phyloP scores from a whole-genome alignment of 2,329 filamentous ascomycete species.

The Ilyonectria robusta region DNA sequence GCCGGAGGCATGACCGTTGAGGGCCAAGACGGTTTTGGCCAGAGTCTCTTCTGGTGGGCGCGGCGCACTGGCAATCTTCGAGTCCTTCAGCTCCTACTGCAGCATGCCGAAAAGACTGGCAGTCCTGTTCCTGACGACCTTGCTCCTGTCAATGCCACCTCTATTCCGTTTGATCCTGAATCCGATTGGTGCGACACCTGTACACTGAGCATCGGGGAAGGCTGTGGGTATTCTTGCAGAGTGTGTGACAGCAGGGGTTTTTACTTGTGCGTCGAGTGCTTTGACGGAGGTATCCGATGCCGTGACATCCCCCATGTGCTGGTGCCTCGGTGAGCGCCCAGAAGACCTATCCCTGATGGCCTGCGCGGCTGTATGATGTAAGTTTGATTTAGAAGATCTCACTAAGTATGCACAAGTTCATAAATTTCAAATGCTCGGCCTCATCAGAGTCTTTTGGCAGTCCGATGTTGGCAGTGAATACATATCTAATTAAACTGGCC shows the following conservation, averaged over 20 bases:
- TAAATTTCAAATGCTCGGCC: too few relatives aligned
- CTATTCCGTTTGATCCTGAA: conserved; percentile 1
- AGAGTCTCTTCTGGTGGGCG: conserved; percentile 2
- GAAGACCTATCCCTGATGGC: background rate
- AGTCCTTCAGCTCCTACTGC: conserved; percentile 5
- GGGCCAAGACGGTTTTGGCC: background rate
- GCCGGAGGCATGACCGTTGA: background rate
- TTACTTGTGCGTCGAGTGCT: background rate
- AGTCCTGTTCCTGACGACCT: background rate
- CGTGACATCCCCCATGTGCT: background rate
- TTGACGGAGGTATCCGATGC: background rate
- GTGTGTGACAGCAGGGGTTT: background rate
- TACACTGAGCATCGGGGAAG: background rate
- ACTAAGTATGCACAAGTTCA: background rate
- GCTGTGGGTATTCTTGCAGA: background rate
- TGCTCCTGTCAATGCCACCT: background rate
- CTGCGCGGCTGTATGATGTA: too few relatives aligned
- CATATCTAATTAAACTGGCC: too few relatives aligned
- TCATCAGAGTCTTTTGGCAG: too few relatives aligned
- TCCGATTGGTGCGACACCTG: conserved; percentile 1
- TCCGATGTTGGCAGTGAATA: too few relatives aligned
- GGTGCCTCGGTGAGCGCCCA: background rate
- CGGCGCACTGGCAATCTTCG: conserved; percentile 2
- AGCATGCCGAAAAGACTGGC: background rate
- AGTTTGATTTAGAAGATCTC: too few relatives aligned